Base-by-base conservation (phyloP, 345 rosid species). In the Salix udensis region DNA sequence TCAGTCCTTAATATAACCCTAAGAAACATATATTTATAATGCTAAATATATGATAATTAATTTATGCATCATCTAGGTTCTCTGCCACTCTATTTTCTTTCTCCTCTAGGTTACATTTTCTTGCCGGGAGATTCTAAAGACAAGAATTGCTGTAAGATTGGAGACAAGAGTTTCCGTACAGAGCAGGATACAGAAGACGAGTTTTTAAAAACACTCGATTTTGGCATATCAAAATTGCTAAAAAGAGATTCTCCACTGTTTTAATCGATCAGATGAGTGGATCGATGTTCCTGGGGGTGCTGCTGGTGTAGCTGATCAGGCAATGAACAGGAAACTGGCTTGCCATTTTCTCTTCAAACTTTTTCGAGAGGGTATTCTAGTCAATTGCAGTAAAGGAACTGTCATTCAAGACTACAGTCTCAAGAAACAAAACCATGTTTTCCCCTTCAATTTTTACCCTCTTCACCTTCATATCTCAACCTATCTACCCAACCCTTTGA, bases 381-480 rank as follows among this genome's bases (percentile, higher is more conserved):
- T 71, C 36, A 85, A 2, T 76, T 7, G 46, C 2, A 0, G 19
- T 28, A 15, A 46, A 71, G 34, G 82, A 82, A 76, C 36, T 80
- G 84, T 82, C 80, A 80, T 64, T 85, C 80, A 78, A 75, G 39
- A 21, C 68, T 79, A 67, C 79, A 71, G 76, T 12, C 3, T 53
- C 19, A 73, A 67, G 76, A 76, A 80, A 76, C 71, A 78, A 79
- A 77, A 79, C 65, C 74, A 82, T 74, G 82, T 58, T 70, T 75
- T 77, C 78, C 76, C 67, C 77, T 50, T 70, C 44, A 76, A 73
- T 73, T 78, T 84, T 81, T 60, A 70, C 77, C 83, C 28, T 44
- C 15, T 81, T 70, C 75, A 0, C 37, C 37, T 5, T 36, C 37
- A 1, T 74, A 73, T 70, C 81, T 4, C 65, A 65, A 70, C 81